Base-by-base conservation (phyloP, 1,284 basidiomycete genomes). In the Irpex lacteus region DNA sequence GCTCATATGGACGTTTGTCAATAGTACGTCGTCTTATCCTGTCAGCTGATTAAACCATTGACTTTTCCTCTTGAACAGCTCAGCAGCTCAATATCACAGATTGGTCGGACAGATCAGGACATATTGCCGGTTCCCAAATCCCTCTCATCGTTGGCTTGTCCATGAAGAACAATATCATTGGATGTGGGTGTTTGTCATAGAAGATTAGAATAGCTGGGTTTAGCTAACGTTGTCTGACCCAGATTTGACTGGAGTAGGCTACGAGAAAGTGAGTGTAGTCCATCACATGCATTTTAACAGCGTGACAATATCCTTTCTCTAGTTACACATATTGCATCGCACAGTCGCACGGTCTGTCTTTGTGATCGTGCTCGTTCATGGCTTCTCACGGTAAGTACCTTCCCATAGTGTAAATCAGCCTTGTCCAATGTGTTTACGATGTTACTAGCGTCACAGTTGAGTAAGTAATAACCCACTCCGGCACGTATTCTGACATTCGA, bases 161-260 rank as follows among this genome's bases (percentile, higher is more conserved):
- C 0, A 70, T 74, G 57, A 80, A 78, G 70, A 82, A 81, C 70
- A 82, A 79, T 65, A 61, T 78, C 40, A 73, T 82, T 47, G 76
- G 77, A 18, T 72, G 75, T 76, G 62, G 69, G 74, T 70, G 0
- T 0, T 4, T 11, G 13, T 0, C 26, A 18, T 8, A 5, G 1
- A 19, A 13, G 19, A 4, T 49, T 19, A 32, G 55, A 7, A 9
- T 56, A 36, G 13, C 6, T 47, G 53, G 15, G 13, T 32, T 62
- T 36, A 56, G 52, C 49, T 13, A 37, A 26, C 59, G 3, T 55
- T 15, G 64, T 26, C 26, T 26, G 3, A 26, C 26, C 32, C 21
- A 79, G 77, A 72, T 66, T 63, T 79, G 40, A 80, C 78, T 2
- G 80, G 80, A 11, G 70, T 81, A 40, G 70, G 75, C 7, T 79